Evolutionary conservation across 345 rosid species (phyloP), one percentile per base, ranked within the genome.

Genomic region (Citrus australasica): DNA sequence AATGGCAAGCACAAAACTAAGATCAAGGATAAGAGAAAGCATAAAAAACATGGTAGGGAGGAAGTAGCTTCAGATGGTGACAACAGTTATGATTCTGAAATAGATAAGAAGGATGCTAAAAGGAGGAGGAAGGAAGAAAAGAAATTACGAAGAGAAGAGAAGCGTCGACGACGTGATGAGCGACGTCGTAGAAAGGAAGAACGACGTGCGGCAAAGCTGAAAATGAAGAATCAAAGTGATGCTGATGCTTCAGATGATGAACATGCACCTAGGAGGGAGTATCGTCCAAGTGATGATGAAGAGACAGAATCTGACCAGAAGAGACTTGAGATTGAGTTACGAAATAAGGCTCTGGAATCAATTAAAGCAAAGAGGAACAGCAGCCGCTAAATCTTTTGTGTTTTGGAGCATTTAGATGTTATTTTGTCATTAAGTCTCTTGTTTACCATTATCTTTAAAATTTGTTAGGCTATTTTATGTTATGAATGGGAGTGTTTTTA

Each of bases 301-400:
- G 89, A 81, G 77, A 73, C 82, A 69, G 87, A 85, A 46, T 73
- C 87, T 38, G 90, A 92, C 78, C 94, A 90, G 84, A 92, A 87
- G 86, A 86, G 84, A 83, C 98, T 97, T 75, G 99, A 97, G 88
- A 88, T 93, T 75, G 98, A 97, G 88, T 67, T 97, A 79, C 86
- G 98, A 87, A 87, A 91, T 88, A 94, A 91, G 88, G 99, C 99
- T 63, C 87, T 97, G 0, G 98, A 97, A 82, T 87, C 97, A 53
- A 80, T 92, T 67, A 97, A 97, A 90, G 99, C 99, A 64, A 97
- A 97, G 94, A 97, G 89, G 92, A 92, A 90, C 81, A 83, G 82
- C 61, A 85, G 79, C 80, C 81, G 71, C 87, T 96, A 79, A 88
- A 80, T 72, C 59, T 69, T 48, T 81, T 66, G 71, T 79, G 76